Conservation (phyloP, 2,329 filamentous ascomycete species). For the Escovopsis weberi region DNA sequence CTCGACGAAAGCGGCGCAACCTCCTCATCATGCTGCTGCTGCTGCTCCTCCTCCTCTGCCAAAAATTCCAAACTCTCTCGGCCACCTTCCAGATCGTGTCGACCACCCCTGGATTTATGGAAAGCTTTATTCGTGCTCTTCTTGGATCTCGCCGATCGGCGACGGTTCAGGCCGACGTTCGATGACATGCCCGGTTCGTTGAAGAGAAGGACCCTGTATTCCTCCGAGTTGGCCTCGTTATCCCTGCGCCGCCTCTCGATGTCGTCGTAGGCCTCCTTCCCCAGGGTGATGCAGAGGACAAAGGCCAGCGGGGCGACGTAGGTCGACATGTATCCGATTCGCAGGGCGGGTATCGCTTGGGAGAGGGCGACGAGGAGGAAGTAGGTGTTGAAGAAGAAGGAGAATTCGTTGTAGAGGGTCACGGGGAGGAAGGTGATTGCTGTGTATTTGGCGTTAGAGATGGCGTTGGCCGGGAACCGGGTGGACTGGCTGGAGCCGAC, state of each 20-base stretch:
- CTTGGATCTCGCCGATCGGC: conserved; percentile 26
- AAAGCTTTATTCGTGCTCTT: conserved; percentile 4
- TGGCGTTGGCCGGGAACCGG: conserved; percentile 75
- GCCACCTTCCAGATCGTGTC: conserved; percentile 20
- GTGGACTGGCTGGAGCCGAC: conserved; percentile 61
- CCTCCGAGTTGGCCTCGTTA: conserved; percentile 86
- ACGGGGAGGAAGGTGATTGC: conserved; percentile 85
- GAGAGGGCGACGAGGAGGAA: conserved; percentile 91
- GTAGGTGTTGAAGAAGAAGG: conserved; percentile 99
- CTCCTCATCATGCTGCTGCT: conserved; percentile 45
- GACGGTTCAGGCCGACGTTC: conserved; percentile 21
- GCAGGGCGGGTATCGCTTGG: conserved; percentile 75
- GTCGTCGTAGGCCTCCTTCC: conserved; percentile 92
- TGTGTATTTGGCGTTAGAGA: conserved; percentile 97
- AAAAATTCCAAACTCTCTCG: too few species aligned
- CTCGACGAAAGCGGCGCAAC: conserved; percentile 28
- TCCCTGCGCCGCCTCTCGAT: conserved; percentile 75
- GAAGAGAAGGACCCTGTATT: conserved; percentile 66
- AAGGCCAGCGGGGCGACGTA: conserved; percentile 89
- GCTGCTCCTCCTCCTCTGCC: conserved; percentile 43
- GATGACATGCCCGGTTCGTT: conserved; percentile 35
- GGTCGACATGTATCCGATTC: conserved; percentile 88
- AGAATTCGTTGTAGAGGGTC: conserved; percentile 96
- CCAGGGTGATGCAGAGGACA: conserved; percentile 81
- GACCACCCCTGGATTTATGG: conserved; percentile 10